Evolutionary conservation across 805 yeast genomes (phyloP).

Genomic region (Pachysolen tannophilus): DNA sequence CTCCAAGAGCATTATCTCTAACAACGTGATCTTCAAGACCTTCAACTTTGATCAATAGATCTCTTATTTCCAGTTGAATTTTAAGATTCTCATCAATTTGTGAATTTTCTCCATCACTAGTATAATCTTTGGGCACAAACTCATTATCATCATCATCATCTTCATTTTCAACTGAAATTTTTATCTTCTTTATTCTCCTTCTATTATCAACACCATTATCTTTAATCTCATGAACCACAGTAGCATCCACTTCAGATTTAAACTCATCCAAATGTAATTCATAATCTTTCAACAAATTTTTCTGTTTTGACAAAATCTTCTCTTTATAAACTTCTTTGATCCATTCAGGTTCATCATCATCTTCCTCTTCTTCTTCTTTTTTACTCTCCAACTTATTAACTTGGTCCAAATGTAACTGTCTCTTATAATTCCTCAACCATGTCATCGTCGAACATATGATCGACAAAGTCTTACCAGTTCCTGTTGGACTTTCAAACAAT

Average conservation of each 20-base stretch:
- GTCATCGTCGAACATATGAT: conserved; percentile 78
- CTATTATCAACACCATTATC: conserved; percentile 19
- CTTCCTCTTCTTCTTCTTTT: conserved; percentile 25
- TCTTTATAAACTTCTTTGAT: conserved; percentile 23
- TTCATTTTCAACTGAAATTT: conserved; percentile 5
- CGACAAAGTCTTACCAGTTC: conserved; percentile 88
- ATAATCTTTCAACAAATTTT: conserved; percentile 26
- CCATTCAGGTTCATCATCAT: conserved; percentile 36
- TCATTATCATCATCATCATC: conserved; percentile 15
- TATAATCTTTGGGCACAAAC: conserved; percentile 30
- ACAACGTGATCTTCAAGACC: conserved; percentile 13
- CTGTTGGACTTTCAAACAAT: conserved; percentile 88
- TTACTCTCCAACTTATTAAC: conserved; percentile 17
- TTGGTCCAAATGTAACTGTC: conserved; percentile 8
- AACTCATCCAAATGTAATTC: conserved; percentile 32
- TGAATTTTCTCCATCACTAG: conserved; percentile 20
- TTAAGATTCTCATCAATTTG: conserved; percentile 19
- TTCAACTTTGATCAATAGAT: conserved; percentile 36
- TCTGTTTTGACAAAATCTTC: conserved; percentile 22
- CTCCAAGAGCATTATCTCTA: conserved; percentile 13
- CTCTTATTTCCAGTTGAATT: conserved; percentile 39
- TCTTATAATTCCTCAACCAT: conserved; percentile 53
- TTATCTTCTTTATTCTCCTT: conserved; percentile 12
- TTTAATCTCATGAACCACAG: conserved; percentile 16
- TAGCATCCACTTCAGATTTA: conserved; percentile 17